Evolutionary conservation across 2,329 filamentous ascomycete genomes (phyloP), one percentile per base, ranked within the genome.

Genomic region (Alternaria arborescens): DNA sequence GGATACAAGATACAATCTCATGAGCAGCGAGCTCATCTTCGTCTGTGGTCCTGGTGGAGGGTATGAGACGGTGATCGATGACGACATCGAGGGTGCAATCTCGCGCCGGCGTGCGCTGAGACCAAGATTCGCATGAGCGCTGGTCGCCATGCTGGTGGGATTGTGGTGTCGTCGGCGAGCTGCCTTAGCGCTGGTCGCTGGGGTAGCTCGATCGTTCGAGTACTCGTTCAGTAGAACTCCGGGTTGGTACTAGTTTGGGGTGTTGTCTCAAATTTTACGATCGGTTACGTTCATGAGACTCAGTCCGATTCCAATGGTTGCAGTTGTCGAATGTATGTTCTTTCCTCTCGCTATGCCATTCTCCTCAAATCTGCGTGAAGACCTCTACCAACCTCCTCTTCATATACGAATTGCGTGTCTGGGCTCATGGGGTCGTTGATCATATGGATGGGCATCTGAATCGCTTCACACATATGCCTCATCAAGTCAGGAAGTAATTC

Each of bases 361-460:
- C 30, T 50, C 14, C 46, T 50, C 20, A 50, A 38, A 11, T 50
- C 46, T 43, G 53, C 51, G 30, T 66, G 72, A 34, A 74, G 44
- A 28, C 61, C 69, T 26, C 58, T 54, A 3, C 68, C 61, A 20
- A 73, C 71, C 47, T 74, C 71, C 50, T 74, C 70, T 11, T 74
- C 71, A 36, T 72, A 73, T 1, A 69, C 14, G 26, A 68, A 71
- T 7, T 65, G 56, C 2, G 71, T 70, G 5, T 67, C 60, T 1
- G 70, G 68, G 34, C 68, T 74, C 68, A 72, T 69, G 0, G 70
- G 69, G 26, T 66, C 50, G 20, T 46, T 58, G 16, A 69, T 53
- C 3, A 55, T 36, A 8, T 56, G 42, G 0, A 62, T 24, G 0
- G 67, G 66, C 6, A 69, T 38, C 14, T 71, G 51, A 1, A 63